Percentiles rank a stretch among this genome's conserved stretches.
Conservation (phyloP, 306 rosid genomes). For the Citrullus mucosospermus region DNA sequence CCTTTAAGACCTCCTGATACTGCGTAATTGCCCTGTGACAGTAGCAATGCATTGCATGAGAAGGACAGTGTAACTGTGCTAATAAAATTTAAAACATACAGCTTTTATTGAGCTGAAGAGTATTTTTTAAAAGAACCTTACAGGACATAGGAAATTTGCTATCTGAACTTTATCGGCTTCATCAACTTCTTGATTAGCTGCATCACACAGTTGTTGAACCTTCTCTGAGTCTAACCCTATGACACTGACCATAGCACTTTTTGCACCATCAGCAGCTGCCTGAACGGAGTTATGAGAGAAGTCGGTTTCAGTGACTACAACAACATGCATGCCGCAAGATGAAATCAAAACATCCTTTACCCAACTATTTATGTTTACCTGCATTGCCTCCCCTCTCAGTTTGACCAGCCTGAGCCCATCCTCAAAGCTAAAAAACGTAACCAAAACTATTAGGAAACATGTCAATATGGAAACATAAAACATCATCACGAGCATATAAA, state of each 20-base stretch:
- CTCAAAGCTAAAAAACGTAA: slow-evolving; percentile 60
- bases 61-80: not conserved
- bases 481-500: not conserved
- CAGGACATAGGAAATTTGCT: slow-evolving; percentile 87
- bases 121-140: slow-evolving; percentile 31
- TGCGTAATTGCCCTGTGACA: slow-evolving; percentile 79
- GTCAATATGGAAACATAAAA: not conserved
- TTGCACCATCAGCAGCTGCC: slow-evolving; percentile 85
- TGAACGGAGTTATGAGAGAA: slow-evolving; percentile 19
- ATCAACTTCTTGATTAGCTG: slow-evolving; percentile 85
- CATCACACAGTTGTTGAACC: slow-evolving; percentile 88
- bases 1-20: slow-evolving; percentile 98
- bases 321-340: not conserved
- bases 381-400: slow-evolving; percentile 98
- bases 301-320: not conserved
- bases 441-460: slow-evolving; percentile 7
- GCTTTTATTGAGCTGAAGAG: slow-evolving; percentile 7
- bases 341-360: not conserved
- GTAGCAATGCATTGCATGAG: not conserved
- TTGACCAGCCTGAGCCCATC: slow-evolving; percentile 97
- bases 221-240: slow-evolving; percentile 86
- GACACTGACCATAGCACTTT: slow-evolving; percentile 89
- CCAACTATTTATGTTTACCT: slow-evolving; percentile 38
- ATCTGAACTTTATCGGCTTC: slow-evolving; percentile 77
- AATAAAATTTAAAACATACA: not conserved